phyloP scores from a whole-genome alignment of 192 early-diverging fungal species.

The Coemansia sp. region DNA sequence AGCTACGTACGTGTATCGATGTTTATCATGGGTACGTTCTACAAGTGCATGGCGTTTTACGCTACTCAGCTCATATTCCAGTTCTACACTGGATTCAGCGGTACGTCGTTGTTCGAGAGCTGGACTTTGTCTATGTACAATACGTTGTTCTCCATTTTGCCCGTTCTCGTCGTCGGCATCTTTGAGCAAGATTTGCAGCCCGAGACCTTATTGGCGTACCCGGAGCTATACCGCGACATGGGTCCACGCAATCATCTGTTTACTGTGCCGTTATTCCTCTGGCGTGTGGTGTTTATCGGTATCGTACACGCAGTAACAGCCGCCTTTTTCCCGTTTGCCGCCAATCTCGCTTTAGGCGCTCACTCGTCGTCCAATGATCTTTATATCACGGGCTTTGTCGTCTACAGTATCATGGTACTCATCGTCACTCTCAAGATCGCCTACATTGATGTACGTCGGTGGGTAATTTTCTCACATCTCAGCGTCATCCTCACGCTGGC shows the following conservation, averaged over 20 bases:
- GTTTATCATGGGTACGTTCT: slow-evolving; percentile 84
- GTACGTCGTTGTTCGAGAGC: slow-evolving; percentile 72
- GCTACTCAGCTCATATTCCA: slow-evolving; percentile 75
- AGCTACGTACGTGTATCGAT: slow-evolving; percentile 80
- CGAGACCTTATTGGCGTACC: slow-evolving; percentile 64
- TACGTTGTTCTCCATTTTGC: slow-evolving; percentile 78
- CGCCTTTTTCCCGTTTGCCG: slow-evolving; percentile 44
- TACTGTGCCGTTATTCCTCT: slow-evolving; percentile 47
- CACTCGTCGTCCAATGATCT: slow-evolving; percentile 54
- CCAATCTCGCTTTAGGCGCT: slow-evolving; percentile 26
- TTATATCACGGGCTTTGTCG: slow-evolving; percentile 59
- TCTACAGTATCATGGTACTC: slow-evolving; percentile 65
- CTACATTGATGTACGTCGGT: slow-evolving; percentile 69
- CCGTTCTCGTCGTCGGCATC: slow-evolving; percentile 76
- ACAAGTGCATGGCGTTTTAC: slow-evolving; percentile 85
- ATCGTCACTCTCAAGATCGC: slow-evolving; percentile 72
- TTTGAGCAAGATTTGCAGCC: slow-evolving; percentile 82
- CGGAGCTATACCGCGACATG: slow-evolving; percentile 71
- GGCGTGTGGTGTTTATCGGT: slow-evolving; percentile 58
- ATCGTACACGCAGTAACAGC: slow-evolving; percentile 51
- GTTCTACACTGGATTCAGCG: slow-evolving; percentile 74
- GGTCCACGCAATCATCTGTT: slow-evolving; percentile 52
- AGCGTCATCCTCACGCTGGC: slow-evolving; percentile 59
- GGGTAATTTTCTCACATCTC: slow-evolving; percentile 63
- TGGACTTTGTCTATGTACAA: slow-evolving; percentile 84